A percentile compares a stretch with the other conserved stretches of the same genome.
Conservation (phyloP, 164 flowering plant species). For the Protea cynaroides region DNA sequence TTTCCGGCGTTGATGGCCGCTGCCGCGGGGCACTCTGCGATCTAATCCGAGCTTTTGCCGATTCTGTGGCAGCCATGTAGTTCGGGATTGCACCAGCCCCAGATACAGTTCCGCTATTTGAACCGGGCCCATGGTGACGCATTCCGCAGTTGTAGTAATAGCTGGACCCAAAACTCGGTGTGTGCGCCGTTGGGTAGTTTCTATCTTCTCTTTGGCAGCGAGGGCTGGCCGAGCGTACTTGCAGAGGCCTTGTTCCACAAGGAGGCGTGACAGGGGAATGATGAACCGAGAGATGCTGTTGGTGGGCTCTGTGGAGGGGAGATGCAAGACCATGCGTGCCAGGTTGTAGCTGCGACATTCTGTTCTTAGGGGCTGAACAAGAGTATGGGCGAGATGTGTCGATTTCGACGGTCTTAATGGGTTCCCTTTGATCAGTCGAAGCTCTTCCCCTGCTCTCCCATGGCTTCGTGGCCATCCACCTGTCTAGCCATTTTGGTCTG, state of each 20-base stretch:
- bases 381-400: conserved; percentile 73
- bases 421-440: conserved; percentile 62
- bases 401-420: conserved; percentile 74
- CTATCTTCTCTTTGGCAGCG: conserved; percentile 41
- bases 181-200: conserved; percentile 31
- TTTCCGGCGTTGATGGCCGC: conserved; percentile 53
- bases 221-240: conserved; percentile 62
- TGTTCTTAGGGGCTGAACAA: conserved; percentile 29
- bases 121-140: conserved; percentile 8
- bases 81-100: conserved; percentile 35
- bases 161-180: conserved; percentile 27
- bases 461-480: conserved; percentile 68
- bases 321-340: conserved; percentile 31
- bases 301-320: conserved; percentile 29
- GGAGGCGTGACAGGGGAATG: conserved; percentile 47
- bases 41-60: conserved; percentile 68
- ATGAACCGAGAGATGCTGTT: conserved; percentile 6
- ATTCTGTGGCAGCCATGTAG: conserved; percentile 91
- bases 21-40: conserved; percentile 63
- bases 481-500: conserved; percentile 60
- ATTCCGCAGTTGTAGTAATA: conserved; percentile 10
- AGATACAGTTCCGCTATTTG: conserved; percentile 3
- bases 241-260: conserved; percentile 37
- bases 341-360: conserved; percentile 28
- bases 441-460: conserved; percentile 65